These are phyloP conservation scores for Biscutella auriculata DNA, from an alignment of 441 rosid species.

Conservation along the genomic window DNA sequence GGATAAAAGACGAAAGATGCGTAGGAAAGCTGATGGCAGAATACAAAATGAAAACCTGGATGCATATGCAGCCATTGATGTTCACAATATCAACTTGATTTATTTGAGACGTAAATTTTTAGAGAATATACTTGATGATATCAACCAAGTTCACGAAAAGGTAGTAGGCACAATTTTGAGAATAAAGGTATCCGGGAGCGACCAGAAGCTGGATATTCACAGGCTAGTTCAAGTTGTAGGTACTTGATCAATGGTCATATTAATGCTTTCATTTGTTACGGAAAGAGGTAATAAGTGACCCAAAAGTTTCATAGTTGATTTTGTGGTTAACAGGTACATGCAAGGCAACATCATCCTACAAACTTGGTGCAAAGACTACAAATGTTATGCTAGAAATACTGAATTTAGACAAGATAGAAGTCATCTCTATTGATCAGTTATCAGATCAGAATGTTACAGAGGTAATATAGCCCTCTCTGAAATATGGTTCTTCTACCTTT, in stretches of 20 bases:
- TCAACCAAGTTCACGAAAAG: constrained; percentile 56
- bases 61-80: constrained; percentile 82
- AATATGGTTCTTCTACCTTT: constrained; percentile 1
- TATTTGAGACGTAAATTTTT: constrained; percentile 60
- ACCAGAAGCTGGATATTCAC: constrained; percentile 61
- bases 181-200: constrained; percentile 52
- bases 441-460: constrained; percentile 86
- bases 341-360: constrained; percentile 51
- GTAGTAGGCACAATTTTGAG: constrained; percentile 89
- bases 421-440: constrained; percentile 56
- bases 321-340: constrained; percentile 47
- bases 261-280: constrained; percentile 4
- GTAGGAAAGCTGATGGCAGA: constrained; percentile 43
- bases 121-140: constrained; percentile 63
- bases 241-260: constrained; percentile 28
- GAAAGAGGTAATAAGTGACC: not conserved
- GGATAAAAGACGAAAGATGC: constrained; percentile 44
- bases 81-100: constrained; percentile 69
- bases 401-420: constrained; percentile 70
- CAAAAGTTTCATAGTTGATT: constrained; percentile 2
- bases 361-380: constrained; percentile 48
- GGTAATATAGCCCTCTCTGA: constrained; percentile 34
- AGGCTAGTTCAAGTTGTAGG: constrained; percentile 95
- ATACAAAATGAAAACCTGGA: constrained; percentile 34
- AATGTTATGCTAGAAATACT: constrained; percentile 62